Base-by-base conservation (phyloP, 1,139 yeast species). In the Kodamaea sp. region DNA sequence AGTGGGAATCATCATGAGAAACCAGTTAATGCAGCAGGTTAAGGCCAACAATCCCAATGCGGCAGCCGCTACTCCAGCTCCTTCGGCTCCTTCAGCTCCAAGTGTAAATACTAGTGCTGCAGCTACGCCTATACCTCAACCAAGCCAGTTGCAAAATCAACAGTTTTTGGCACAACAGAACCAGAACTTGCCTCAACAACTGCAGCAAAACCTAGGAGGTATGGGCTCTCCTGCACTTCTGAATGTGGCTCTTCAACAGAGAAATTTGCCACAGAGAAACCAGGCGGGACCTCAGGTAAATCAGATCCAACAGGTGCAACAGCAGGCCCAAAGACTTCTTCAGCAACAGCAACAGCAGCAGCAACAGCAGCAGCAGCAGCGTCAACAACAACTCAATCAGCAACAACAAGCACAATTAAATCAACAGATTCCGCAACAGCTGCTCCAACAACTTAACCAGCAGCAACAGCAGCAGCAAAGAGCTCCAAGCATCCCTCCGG, bases 1-100 rank as follows among this genome's bases (percentile, higher is more conserved):
- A 36, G 64, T 62, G 35, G 73, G 71, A 2, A 50, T 59, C 23
- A 63, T 61, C 42, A 66, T 70, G 66, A 59, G 62, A 37, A 57
- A 61, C 29, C 67, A 63, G 44, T 54, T 70, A 35, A 51, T 61
- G 32, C 69, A 66, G 32, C 67, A 61, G 48, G 67, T 62, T 3
- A 53, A 55, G 29, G 44, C 24, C 4, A 30, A 29, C 40, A n/a
- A n/a, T n/a, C n/a, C n/a, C n/a, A 30, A 27, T 20, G 37, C 37
- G 25, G 35, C 28, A 7, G 32, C 29, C 14, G 26, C 15, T 45
- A 53, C 15, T 7, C 14, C 21, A 6, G 28, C 28, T n/a, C 15
- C 21, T 11, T 21, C 22, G 4, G 15, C 27, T 3, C 27, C 27
- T n/a, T 13, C 25, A 4, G 25, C n/a, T 1, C 11, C 34, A 6